phyloP scores from a whole-genome alignment of 768 basidiomycete genomes.

The Punctularia strigosozonata region DNA sequence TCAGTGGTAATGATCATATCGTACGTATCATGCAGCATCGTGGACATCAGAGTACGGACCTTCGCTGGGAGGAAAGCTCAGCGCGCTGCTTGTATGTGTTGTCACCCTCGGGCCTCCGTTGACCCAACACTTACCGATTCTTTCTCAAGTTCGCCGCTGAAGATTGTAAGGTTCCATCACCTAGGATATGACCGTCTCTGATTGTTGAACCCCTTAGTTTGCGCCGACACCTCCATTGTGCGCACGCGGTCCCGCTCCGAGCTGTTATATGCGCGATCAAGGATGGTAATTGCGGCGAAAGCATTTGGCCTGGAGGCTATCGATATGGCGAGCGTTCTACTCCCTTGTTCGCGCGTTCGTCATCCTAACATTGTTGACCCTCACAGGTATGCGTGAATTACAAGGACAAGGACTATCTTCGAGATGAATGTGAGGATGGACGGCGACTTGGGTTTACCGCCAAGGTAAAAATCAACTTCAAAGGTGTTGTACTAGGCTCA shows the following conservation, averaged over 20 bases:
- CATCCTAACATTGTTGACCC: not conserved
- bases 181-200: not conserved
- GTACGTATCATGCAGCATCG: too few relatives aligned
- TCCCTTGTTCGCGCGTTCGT: not conserved
- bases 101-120: not conserved
- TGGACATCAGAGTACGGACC: conserved; percentile 44
- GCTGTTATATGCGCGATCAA: conserved; percentile 73
- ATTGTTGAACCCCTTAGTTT: conserved; percentile 46
- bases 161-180: conserved; percentile 49
- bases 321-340: conserved; percentile 55
- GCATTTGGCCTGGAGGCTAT: conserved; percentile 78
- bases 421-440: conserved; percentile 72
- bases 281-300: conserved; percentile 71
- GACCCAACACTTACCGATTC: too few relatives aligned
- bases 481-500: not conserved
- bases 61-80: conserved; percentile 39
- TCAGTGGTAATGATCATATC: too few relatives aligned
- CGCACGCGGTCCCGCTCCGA: conserved; percentile 67
- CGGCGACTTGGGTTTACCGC: conserved; percentile 81
- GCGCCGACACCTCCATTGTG: conserved; percentile 77
- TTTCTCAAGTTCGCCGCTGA: conserved; percentile 98
- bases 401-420: conserved; percentile 53
- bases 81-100: conserved; percentile 51
- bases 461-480: conserved; percentile 41
- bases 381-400: conserved; percentile 80